phyloP scores from a whole-genome alignment of 2,329 filamentous ascomycete species.

The Colletotrichum sp. region DNA sequence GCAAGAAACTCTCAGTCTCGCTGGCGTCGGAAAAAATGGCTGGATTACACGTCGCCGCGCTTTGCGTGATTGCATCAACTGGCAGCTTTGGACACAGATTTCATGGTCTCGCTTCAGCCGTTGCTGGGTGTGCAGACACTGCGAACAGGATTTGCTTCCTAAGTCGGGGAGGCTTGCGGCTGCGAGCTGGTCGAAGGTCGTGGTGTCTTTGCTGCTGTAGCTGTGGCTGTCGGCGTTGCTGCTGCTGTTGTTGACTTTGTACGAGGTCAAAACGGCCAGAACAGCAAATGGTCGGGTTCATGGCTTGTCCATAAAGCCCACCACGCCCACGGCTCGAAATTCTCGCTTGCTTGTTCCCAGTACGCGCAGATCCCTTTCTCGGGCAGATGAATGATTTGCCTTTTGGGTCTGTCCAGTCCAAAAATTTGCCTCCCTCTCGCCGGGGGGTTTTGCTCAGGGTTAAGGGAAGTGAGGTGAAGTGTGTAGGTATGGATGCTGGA shows the following conservation, averaged over 20 bases:
- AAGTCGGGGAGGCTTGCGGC: neutral
- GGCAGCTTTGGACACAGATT: neutral
- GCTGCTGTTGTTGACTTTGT: neutral
- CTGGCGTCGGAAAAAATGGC: neutral
- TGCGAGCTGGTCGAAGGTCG: neutral
- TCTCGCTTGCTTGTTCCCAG: neutral
- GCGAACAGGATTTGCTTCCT: neutral
- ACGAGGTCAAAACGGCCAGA: slow-evolving; percentile 29
- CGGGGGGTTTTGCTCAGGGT: neutral
- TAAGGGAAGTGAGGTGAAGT: neutral
- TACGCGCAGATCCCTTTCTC: neutral
- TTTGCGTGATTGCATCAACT: slow-evolving; percentile 3
- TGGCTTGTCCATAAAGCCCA: slow-evolving; percentile 4
- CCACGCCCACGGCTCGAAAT: neutral
- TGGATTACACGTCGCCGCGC: neutral
- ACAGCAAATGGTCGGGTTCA: neutral
- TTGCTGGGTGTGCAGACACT: neutral
- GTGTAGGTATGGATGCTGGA: neutral
- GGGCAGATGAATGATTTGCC: neutral
- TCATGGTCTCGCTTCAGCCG: neutral
- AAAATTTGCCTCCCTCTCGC: neutral
- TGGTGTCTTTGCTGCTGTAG: neutral
- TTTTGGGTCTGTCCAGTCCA: neutral
- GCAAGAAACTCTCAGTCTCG: neutral
- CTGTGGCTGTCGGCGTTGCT: neutral